Evolutionary conservation across 306 rosid genomes (phyloP).

Genomic region (Lathyrus aphaca): DNA sequence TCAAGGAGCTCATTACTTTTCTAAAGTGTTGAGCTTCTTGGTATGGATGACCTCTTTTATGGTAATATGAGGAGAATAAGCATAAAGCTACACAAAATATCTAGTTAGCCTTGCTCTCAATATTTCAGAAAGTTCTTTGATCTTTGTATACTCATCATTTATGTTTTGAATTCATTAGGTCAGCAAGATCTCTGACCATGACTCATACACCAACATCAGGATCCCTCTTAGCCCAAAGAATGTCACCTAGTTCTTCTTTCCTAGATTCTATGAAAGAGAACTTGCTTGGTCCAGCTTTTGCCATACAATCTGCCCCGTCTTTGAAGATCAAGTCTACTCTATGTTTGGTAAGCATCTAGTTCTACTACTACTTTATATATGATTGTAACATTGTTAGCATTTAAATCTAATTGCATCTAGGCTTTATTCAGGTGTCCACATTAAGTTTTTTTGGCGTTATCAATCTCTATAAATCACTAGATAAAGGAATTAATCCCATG

Average conservation of each 20-base stretch:
- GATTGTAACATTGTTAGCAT: conserved; percentile 6
- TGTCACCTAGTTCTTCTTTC: conserved; percentile 37
- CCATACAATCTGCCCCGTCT: conserved; percentile 52
- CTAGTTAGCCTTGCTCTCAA: conserved; percentile 6
- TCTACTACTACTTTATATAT: conserved; percentile 26
- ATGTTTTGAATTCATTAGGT: conserved; percentile 53
- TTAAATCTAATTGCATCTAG: conserved; percentile 26
- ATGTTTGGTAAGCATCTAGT: conserved; percentile 62
- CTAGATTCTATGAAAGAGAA: conserved; percentile 53
- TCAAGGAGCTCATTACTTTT: no score
- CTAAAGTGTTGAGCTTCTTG: neutral
- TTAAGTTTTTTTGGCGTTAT: conserved; percentile 61
- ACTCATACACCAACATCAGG: conserved; percentile 73
- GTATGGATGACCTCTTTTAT: neutral
- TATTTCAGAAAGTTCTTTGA: conserved; percentile 20
- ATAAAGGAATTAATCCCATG: conserved; percentile 38
- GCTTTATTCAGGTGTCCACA: conserved; percentile 58
- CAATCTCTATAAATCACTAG: conserved; percentile 51
- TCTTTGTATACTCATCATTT: conserved; percentile 26
- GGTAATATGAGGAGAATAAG: conserved; percentile 8
- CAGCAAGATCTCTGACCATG: conserved; percentile 79
- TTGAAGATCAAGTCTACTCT: conserved; percentile 56
- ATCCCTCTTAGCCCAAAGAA: conserved; percentile 61
- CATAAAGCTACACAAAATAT: conserved; percentile 7
- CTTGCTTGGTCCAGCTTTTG: conserved; percentile 56